Base-by-base conservation (phyloP, 2,329 filamentous ascomycete species). In the Acrodontium crateriforme region DNA sequence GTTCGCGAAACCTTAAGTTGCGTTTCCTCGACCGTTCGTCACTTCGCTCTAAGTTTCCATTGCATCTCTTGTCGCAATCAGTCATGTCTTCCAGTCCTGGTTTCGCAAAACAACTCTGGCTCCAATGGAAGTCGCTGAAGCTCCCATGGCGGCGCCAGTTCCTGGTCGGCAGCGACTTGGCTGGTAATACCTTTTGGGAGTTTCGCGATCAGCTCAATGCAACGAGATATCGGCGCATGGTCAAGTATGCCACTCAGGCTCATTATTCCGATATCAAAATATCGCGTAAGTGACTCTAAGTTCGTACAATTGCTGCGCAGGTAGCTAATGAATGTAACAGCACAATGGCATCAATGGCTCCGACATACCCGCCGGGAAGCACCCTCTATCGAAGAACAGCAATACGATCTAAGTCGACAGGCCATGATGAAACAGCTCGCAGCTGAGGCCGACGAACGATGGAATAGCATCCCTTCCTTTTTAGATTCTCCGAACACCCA, bases 311-410 rank as follows among this genome's bases (percentile, higher is more conserved):
- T n/a, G n/a, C n/a, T n/a, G n/a, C n/a, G n/a, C n/a, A n/a, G n/a
- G n/a, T n/a, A n/a, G n/a, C n/a, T n/a, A n/a, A n/a, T n/a, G n/a
- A n/a, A n/a, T 12, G 13, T 22, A 22, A n/a, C 47, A 71, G 67
- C 71, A 28, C 67, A 71, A 63, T 77, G 72, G 72, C 69, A 73
- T 44, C 72, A 76, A 55, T 77, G 72, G 72, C 65, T 77, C 15
- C 69, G 72, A 42, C 62, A 74, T 40, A 69, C 71, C 7, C 68
- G 72, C 24, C 42, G 54, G 28, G 55, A 66, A 10, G 56, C 72
- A 3, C 72, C 72, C 1, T 60, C 62, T 2, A 46, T 76, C 27
- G 45, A 63, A 39, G 72, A 77, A 50, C 72, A 75, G 42, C 60
- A 63, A 35, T 54, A 61, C 25, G 71, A 77, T 33, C 37, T 73